These are phyloP conservation scores for Sextonia rubra DNA, from an alignment of 164 flowering plant species.

Conservation along the genomic window DNA sequence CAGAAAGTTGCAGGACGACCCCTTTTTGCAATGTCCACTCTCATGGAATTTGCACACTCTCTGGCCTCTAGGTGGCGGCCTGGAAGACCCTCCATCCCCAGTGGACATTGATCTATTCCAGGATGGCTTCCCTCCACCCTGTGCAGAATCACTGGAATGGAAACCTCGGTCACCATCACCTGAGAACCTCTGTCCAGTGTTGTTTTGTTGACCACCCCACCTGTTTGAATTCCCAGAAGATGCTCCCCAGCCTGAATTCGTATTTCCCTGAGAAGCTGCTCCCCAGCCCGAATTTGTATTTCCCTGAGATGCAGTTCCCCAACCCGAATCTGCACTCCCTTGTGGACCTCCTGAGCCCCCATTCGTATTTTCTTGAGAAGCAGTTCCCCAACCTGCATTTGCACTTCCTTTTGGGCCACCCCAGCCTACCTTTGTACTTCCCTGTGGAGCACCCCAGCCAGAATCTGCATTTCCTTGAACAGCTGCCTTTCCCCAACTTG, in stretches of 20 bases:
- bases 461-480: neutral
- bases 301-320: neutral
- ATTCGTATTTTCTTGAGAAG: slow-evolving; percentile 6
- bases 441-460: slow-evolving; percentile 4
- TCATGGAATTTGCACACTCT: slow-evolving; percentile 48
- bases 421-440: slow-evolving; percentile 39
- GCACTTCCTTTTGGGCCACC: slow-evolving; percentile 20
- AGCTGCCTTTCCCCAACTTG: slow-evolving; percentile 32
- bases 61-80: slow-evolving; percentile 30
- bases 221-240: slow-evolving; percentile 2
- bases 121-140: slow-evolving; percentile 23
- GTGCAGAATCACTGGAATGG: slow-evolving; percentile 33
- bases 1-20: slow-evolving; percentile 49
- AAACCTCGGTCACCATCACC: slow-evolving; percentile 33
- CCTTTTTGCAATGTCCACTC: slow-evolving; percentile 68
- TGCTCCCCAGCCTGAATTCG: slow-evolving; percentile 10
- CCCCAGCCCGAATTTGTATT: slow-evolving; percentile 34
- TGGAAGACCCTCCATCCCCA: slow-evolving; percentile 24
- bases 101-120: slow-evolving; percentile 35
- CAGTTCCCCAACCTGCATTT: slow-evolving; percentile 33
- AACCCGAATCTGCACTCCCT: neutral
- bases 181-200: slow-evolving; percentile 12
- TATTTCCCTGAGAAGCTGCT: slow-evolving; percentile 17
- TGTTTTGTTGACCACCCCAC: neutral
- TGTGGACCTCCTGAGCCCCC: neutral